Conservation (phyloP, 352 stramenopile genomes). For the Saprolegnia parasitica region DNA sequence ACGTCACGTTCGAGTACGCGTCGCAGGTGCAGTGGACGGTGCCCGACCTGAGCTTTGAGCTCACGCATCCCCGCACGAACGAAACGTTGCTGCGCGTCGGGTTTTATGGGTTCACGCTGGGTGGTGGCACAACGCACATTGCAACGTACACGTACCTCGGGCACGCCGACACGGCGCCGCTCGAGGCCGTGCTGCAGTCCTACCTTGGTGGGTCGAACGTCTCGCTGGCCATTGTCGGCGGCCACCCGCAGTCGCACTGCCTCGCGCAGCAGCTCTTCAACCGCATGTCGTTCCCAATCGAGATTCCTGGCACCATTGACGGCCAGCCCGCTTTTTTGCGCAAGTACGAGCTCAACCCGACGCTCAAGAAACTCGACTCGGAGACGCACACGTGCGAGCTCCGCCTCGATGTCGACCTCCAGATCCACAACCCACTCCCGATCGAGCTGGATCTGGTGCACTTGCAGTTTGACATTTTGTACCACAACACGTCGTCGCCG, state of each 20-base stretch:
- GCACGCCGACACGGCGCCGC: conserved; percentile 53
- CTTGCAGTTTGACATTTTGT: conserved; percentile 65
- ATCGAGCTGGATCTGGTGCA: conserved; percentile 69
- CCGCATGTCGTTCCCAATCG: conserved; percentile 52
- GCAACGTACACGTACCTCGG: conserved; percentile 65
- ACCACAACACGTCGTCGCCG: conserved; percentile 37
- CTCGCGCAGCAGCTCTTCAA: conserved; percentile 68
- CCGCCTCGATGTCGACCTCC: conserved; percentile 61
- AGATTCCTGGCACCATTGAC: conserved; percentile 64
- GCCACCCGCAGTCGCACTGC: conserved; percentile 46
- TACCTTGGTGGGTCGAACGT: conserved; percentile 66
- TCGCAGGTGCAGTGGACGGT: conserved; percentile 71
- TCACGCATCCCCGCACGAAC: conserved; percentile 36
- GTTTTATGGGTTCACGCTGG: conserved; percentile 67
- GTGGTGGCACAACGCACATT: conserved; percentile 67
- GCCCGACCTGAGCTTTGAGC: conserved; percentile 52
- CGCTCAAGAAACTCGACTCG: conserved; percentile 70
- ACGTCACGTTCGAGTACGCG: conserved; percentile 65
- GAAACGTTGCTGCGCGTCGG: conserved; percentile 57
- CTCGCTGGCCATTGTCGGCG: conserved; percentile 48
- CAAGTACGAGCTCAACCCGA: conserved; percentile 50
- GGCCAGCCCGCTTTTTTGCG: conserved; percentile 63
- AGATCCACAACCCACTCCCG: conserved; percentile 73
- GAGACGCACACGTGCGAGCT: conserved; percentile 65
- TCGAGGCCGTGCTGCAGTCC: conserved; percentile 63